Evolutionary conservation across 2,329 filamentous ascomycete genomes (phyloP), one percentile per base, ranked within the genome.

Genomic region (Aspergillus ibericus): DNA sequence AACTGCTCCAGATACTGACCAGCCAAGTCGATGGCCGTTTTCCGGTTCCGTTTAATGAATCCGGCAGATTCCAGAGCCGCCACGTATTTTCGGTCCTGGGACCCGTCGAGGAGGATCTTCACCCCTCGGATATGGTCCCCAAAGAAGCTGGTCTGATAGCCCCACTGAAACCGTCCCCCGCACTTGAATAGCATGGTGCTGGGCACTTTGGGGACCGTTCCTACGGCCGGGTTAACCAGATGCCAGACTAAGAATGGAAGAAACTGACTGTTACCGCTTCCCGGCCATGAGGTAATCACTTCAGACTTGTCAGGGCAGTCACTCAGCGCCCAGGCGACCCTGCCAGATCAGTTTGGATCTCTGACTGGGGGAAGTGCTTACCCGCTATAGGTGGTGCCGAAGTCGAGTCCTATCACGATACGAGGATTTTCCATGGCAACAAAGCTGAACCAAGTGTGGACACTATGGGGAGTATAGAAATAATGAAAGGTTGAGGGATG

Each of bases 341-440:
- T 68, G 44, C n/a, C 7, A 9, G n/a, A 22, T 42, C 13, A 42
- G 16, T 20, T 42, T 9, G 4, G 4, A 9, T 10, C 3, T 42
- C 4, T 10, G 4, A 4, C 15, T 27, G 6, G 7, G 35, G 2
- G 34, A 13, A 10, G 8, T 5, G 36, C 56, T 46, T 56, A 70
- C 67, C 71, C 68, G 32, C 66, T 71, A 47, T 66, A 72, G 3
- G 70, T 73, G 12, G 69, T 73, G 1, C 69, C 70, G 54, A 72
- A 73, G 48, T 73, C 70, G 20, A 72, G 46, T 2, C 66, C 68
- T 8, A 73, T 60, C 16, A 69, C 53, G 7, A 72, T 35, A 47
- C 60, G 47, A 6, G 20, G 40, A n/a, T 13, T 16, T 52, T 7
- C 13, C 20, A 40, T 62, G 15, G 2, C 2, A 7, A 4, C 13